Evolutionary conservation across 2,329 filamentous ascomycete genomes (phyloP).

Genomic region (Chaetomium olivaceum): DNA sequence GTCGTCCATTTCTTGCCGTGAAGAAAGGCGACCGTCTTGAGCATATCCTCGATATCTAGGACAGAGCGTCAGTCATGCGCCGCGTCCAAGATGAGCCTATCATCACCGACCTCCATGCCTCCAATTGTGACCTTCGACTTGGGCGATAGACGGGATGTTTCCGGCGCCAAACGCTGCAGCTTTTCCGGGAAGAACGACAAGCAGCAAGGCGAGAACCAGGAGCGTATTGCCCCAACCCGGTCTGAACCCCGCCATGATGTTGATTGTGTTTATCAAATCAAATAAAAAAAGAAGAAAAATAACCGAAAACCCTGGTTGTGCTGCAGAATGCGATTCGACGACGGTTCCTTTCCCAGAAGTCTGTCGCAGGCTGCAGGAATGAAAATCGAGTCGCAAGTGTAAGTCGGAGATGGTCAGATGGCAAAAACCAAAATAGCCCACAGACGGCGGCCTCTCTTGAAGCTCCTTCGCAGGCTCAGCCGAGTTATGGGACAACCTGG

Average conservation of each 20-base stretch:
- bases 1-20: conserved; percentile 83
- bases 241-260: conserved; percentile 49
- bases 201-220: conserved; percentile 53
- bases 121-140: conserved; percentile 69
- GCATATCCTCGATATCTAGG: conserved; percentile 75
- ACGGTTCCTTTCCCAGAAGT: neutral
- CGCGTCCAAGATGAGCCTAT: neutral
- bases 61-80: neutral
- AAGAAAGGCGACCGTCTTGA: conserved; percentile 74
- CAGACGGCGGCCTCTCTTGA: conserved; percentile 9
- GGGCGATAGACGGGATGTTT: conserved; percentile 67
- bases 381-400: neutral
- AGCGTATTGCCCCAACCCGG: conserved; percentile 53
- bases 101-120: conserved; percentile 60
- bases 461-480: neutral
- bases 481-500: neutral
- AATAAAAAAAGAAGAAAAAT: neutral
- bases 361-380: neutral
- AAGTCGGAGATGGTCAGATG: neutral
- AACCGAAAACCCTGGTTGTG: neutral
- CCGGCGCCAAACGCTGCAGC: conserved; percentile 67
- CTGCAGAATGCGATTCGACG: conserved; percentile 5
- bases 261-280: neutral
- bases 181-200: conserved; percentile 58
- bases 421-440: neutral